A percentile compares a stretch with the other conserved stretches of the same genome.
Conservation (phyloP, 306 rosid species). For the Begonia loranthoides region DNA sequence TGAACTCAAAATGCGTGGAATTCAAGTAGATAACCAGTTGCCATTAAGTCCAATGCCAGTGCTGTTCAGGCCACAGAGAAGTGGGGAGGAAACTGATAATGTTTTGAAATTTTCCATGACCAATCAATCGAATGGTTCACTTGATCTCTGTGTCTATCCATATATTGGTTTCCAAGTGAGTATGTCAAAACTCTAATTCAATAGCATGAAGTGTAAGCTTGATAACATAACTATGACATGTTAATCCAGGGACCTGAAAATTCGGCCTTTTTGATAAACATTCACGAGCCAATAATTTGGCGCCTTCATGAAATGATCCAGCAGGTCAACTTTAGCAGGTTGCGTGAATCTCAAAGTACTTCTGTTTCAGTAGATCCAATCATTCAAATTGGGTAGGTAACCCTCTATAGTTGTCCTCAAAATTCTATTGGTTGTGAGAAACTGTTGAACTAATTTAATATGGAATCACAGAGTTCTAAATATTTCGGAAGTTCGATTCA, state of each 20-base stretch:
- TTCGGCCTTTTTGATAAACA: conserved; percentile 68
- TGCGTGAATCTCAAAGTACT: conserved; percentile 63
- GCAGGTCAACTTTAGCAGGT: conserved; percentile 69
- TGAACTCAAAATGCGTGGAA: conserved; percentile 73
- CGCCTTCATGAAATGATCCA: conserved; percentile 94
- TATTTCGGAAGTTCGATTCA: conserved; percentile 81
- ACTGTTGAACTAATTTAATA: conserved; percentile 14
- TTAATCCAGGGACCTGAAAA: conserved; percentile 68
- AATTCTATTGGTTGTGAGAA: conserved; percentile 1
- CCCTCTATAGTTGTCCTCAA: conserved; percentile 1
- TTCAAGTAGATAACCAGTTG: conserved; percentile 92
- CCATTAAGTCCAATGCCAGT: conserved; percentile 94
- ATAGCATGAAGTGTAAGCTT: neutral
- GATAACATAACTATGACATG: conserved; percentile 10
- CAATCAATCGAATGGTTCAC: conserved; percentile 75
- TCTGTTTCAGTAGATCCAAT: conserved; percentile 91
- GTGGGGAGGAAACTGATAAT: conserved; percentile 59
- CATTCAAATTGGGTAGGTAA: conserved; percentile 69
- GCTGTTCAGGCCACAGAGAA: conserved; percentile 86
- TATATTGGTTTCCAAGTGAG: conserved; percentile 86
- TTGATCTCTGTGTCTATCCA: conserved; percentile 86
- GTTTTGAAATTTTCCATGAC: conserved; percentile 79
- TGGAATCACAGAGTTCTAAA: conserved; percentile 60
- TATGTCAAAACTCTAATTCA: conserved; percentile 6
- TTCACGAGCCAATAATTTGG: conserved; percentile 96